A percentile compares a stretch with the other conserved stretches of the same genome.
phyloP scores from a whole-genome alignment of 139 green algal species.

The Ettlia oleoabundans region DNA sequence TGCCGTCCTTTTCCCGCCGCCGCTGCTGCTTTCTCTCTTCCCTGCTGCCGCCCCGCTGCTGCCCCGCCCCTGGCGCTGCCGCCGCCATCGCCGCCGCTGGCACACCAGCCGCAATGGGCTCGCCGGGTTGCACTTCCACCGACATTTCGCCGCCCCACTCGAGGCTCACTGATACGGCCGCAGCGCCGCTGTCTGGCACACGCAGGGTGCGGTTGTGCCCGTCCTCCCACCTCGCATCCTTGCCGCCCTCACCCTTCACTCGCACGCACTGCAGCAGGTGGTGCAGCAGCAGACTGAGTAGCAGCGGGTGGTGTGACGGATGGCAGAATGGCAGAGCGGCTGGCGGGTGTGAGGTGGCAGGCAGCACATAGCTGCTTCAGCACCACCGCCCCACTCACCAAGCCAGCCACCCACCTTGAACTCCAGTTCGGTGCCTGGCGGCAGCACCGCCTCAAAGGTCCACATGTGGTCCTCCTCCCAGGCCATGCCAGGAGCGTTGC shows the following conservation, averaged over 20 bases:
- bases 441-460: constrained; percentile 43
- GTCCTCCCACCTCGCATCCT: constrained; percentile 64
- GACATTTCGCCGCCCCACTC: constrained; percentile 12
- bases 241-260: constrained; percentile 35
- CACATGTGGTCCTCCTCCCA: constrained; percentile 68
- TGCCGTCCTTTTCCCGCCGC: too few relatives aligned
- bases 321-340: too few relatives aligned
- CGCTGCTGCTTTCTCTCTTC: neutral
- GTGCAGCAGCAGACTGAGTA: neutral
- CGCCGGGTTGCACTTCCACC: neutral
- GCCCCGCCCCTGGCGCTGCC: neutral
- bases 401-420: constrained; percentile 53
- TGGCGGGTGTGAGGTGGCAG: too few relatives aligned
- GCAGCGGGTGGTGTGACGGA: too few relatives aligned
- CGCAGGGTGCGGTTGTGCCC: constrained; percentile 70
- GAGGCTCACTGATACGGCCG: constrained; percentile 4
- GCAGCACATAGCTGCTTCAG: too few relatives aligned
- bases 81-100: neutral
- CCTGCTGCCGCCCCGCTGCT: neutral
- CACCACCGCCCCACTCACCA: too few relatives aligned
- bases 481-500: constrained; percentile 35
- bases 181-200: constrained; percentile 33
- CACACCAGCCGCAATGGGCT: neutral
- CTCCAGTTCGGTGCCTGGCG: constrained; percentile 45
- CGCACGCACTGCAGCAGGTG: constrained; percentile 54